phyloP scores from a whole-genome alignment of 495 filamentous ascomycete species.

The Sphaerosporella brunnea region DNA sequence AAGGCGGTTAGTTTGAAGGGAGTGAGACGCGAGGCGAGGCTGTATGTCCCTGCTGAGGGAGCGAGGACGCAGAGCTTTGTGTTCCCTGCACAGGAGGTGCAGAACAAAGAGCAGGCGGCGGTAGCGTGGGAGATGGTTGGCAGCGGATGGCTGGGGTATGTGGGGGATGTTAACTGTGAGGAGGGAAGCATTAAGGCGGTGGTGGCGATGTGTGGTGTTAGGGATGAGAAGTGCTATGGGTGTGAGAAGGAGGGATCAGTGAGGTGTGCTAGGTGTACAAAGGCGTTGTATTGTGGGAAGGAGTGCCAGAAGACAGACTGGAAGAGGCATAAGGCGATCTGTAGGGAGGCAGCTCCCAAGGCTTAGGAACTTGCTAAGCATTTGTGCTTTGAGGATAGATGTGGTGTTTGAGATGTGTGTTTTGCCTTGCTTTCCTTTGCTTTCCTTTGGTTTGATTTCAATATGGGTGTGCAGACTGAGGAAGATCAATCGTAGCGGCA shows the following conservation, averaged over 20 bases:
- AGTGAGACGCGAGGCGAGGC: slow-evolving; percentile 19
- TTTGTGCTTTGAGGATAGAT: too few relatives aligned
- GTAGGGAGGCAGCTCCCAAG: too few relatives aligned
- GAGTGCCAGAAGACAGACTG: slow-evolving; percentile 41
- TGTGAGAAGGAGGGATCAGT: slow-evolving; percentile 14
- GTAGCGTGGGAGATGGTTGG: slow-evolving; percentile 28
- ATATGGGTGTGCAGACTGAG: too few relatives aligned
- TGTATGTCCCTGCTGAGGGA: slow-evolving; percentile 24
- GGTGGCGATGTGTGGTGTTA: slow-evolving; percentile 29
- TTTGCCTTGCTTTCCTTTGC: too few relatives aligned
- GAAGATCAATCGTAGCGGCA: too few relatives aligned
- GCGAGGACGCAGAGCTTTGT: slow-evolving; percentile 19
- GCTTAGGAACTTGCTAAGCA: too few relatives aligned
- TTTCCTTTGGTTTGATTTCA: too few relatives aligned
- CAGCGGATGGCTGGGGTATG: slow-evolving; percentile 29
- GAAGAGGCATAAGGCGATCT: slow-evolving; percentile 37
- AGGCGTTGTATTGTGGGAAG: slow-evolving; percentile 35
- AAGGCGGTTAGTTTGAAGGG: slow-evolving; percentile 31
- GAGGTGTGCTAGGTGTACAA: slow-evolving; percentile 35
- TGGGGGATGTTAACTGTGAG: slow-evolving; percentile 35
- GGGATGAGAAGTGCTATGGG: background rate
- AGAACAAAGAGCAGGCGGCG: slow-evolving; percentile 24
- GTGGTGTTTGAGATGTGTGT: too few relatives aligned
- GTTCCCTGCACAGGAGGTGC: slow-evolving; percentile 20
- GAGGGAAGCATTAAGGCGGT: slow-evolving; percentile 26